phyloP scores from a whole-genome alignment of 176 grass and related monocot genomes.

The Aegilops bicornis region DNA sequence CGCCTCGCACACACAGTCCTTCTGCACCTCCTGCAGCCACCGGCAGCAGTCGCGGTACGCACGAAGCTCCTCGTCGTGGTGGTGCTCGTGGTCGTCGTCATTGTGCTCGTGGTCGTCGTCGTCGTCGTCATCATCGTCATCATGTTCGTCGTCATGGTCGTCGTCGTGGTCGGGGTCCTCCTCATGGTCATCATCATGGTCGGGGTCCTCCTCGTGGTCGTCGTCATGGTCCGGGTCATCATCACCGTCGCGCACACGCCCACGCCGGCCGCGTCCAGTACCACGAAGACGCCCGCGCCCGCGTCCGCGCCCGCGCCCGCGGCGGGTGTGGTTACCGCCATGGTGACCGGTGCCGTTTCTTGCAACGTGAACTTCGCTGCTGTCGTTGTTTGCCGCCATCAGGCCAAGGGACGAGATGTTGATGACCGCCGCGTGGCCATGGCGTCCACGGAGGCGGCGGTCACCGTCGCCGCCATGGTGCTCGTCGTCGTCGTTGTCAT shows the following conservation, averaged over 20 bases:
- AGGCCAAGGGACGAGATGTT: background rate
- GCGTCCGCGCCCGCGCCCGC: background rate
- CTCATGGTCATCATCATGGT: slow-evolving; percentile 6
- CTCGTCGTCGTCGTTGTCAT: background rate
- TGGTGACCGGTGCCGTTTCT: slow-evolving; percentile 36
- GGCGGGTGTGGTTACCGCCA: slow-evolving; percentile 27
- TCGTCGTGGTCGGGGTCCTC: slow-evolving; percentile 16
- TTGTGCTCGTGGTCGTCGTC: background rate
- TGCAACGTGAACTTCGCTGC: background rate
- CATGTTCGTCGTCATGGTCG: slow-evolving; percentile 6
- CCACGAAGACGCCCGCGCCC: background rate
- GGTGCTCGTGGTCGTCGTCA: background rate
- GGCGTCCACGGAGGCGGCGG: background rate
- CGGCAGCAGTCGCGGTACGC: slow-evolving; percentile 72
- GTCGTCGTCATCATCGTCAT: background rate
- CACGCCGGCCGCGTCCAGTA: background rate
- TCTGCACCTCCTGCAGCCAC: slow-evolving; percentile 78
- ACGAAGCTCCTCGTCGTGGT: slow-evolving; percentile 49
- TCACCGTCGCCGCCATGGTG: background rate
- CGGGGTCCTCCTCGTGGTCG: slow-evolving; percentile 9
- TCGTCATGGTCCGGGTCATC: slow-evolving; percentile 22
- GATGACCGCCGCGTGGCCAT: background rate
- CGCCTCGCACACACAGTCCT: slow-evolving; percentile 75
- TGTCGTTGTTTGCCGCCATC: slow-evolving; percentile 17
- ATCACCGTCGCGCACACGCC: background rate